phyloP scores from a whole-genome alignment of 2,329 filamentous ascomycete species.

The Claviceps digitariae region DNA sequence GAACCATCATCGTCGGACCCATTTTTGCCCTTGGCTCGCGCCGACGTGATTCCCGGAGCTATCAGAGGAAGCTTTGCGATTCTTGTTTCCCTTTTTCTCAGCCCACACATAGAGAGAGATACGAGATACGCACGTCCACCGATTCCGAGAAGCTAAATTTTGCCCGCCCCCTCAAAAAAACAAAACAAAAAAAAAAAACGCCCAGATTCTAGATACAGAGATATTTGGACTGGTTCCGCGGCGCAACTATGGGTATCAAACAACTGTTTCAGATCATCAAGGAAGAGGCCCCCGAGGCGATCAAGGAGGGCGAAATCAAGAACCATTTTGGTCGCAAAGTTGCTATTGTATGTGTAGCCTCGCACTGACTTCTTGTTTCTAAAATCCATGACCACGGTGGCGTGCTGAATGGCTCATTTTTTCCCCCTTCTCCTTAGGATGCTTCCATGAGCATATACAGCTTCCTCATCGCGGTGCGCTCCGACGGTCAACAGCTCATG shows the following conservation, averaged over 20 bases:
- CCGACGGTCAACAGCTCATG: conserved; percentile 90
- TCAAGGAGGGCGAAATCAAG: conserved; percentile 97
- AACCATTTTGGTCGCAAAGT: conserved; percentile 98
- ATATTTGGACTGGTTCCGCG: neutral
- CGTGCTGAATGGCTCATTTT: no score
- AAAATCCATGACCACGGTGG: neutral
- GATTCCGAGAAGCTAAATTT: neutral
- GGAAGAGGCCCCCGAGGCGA: conserved; percentile 85
- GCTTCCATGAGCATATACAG: conserved; percentile 96
- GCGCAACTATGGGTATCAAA: conserved; percentile 47
- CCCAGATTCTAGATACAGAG: neutral
- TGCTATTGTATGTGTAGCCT: conserved; percentile 59
- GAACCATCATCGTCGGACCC: neutral
- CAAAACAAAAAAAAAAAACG: neutral
- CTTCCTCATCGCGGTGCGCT: conserved; percentile 94
- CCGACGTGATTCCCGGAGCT: neutral
- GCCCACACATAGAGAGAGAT: no score
- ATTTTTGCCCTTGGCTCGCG: neutral
- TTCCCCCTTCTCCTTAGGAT: conserved; percentile 15
- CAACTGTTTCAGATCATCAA: conserved; percentile 71
- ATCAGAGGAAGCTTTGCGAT: neutral
- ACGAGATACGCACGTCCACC: neutral
- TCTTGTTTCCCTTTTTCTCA: neutral
- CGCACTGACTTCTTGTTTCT: neutral
- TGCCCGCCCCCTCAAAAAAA: no score